Base-by-base conservation (phyloP, 768 basidiomycete species). In the Grammothele lineata region DNA sequence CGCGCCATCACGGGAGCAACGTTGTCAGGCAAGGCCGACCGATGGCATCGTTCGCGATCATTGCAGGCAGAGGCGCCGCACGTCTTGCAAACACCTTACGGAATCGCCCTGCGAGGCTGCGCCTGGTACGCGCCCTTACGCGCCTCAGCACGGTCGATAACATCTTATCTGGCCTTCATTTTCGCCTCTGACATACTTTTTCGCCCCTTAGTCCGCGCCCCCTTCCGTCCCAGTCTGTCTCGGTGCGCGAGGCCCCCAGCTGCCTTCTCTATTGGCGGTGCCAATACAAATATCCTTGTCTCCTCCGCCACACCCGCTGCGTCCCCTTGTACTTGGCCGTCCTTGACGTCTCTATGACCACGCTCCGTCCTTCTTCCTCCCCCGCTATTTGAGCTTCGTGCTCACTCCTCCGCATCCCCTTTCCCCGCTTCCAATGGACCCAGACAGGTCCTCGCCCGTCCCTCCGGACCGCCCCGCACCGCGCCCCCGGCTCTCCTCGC, bases 361-460 rank as follows among this genome's bases (percentile, higher is more conserved):
- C 56, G 41, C 45, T 50, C 36, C 43, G 36, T 27, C 47, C 41
- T 50, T 41, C 53, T 43, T 27, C 47, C 36, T 44, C 41, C 26
- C 50, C 45, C 47, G 43, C 37, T 47, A 48, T 48, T 49, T 51
- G 46, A 51, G 44, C 49, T 25, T 45, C 41, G 30, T 41, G 45
- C 40, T 36, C 46, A n/a, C 37, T 42, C 40, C 43, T 36, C 36
- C 39, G 33, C 26, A 25, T 25, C 24, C 39, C 40, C 23, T 22
- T 40, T 45, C 49, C 48, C 42, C 36, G 43, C 38, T 41, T 37
- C 24, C 45, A 43, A 71, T 71, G 70, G 70, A 71, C 56, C 62
- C 59, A 43, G 65, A 62, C 49, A 69, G 66, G 53, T 66, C 68
- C 38, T 50, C 68, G 50, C 66, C 63, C 57, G 51, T 56, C 37